phyloP scores from a whole-genome alignment of 2,329 filamentous ascomycete genomes.

The Pestalotiopsis sp. region DNA sequence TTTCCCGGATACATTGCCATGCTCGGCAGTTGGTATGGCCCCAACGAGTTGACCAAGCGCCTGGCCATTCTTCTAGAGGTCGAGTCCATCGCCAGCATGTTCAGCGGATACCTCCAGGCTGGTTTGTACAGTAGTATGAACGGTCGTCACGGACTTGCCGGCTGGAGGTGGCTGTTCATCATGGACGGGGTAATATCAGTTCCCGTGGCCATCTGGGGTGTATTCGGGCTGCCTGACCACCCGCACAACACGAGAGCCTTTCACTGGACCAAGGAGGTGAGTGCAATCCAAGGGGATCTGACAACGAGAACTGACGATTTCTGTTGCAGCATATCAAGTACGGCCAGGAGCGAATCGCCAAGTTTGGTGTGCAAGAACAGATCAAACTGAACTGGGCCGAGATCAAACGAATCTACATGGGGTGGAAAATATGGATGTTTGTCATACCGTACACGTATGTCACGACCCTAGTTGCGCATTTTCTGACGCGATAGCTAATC shows the following conservation, averaged over 20 bases:
- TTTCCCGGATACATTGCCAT: slow-evolving; percentile 27
- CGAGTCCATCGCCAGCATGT: slow-evolving; percentile 54
- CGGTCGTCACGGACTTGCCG: slow-evolving; percentile 42
- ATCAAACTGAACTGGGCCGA: background rate
- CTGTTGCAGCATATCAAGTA: background rate
- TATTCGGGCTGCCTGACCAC: slow-evolving; percentile 43
- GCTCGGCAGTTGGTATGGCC: slow-evolving; percentile 32
- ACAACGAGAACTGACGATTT: background rate
- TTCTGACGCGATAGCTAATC: too few species aligned
- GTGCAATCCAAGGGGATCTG: background rate
- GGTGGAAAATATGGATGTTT: background rate
- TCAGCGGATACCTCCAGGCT: slow-evolving; percentile 55
- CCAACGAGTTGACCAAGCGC: slow-evolving; percentile 49
- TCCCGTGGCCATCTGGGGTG: slow-evolving; percentile 48
- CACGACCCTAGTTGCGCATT: too few species aligned
- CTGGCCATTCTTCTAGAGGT: slow-evolving; percentile 52
- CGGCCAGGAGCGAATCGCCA: background rate
- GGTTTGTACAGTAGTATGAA: slow-evolving; percentile 37
- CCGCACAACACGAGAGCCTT: slow-evolving; percentile 39
- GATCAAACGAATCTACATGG: background rate
- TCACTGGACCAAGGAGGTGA: slow-evolving; percentile 22
- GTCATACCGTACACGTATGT: background rate
- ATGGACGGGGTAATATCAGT: slow-evolving; percentile 50
- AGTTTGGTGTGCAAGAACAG: background rate
- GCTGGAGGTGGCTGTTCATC: slow-evolving; percentile 44